Base-by-base conservation (phyloP, 83 land plant species). In the Thuja plicata region DNA sequence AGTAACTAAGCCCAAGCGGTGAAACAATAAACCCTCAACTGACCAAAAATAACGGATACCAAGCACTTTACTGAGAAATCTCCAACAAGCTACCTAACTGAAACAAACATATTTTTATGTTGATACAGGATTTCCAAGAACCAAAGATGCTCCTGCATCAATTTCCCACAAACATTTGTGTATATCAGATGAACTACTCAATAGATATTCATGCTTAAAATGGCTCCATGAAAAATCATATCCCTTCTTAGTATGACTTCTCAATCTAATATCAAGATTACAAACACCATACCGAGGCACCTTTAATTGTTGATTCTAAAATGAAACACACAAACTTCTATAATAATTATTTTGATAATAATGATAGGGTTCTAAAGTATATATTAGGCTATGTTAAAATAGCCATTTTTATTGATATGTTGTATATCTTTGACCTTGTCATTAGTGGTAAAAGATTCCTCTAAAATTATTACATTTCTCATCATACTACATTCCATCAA, bases 91-190 rank as follows among this genome's bases (percentile, higher is more conserved):
- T n/a, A n/a, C n/a, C n/a, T n/a, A n/a, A n/a, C n/a, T n/a, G n/a
- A n/a, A n/a, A n/a, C n/a, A n/a, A n/a, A n/a, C n/a, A n/a, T n/a
- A n/a, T n/a, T n/a, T n/a, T n/a, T n/a, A n/a, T n/a, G n/a, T n/a
- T n/a, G n/a, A n/a, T n/a, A n/a, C n/a, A n/a, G n/a, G n/a, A n/a
- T n/a, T n/a, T n/a, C n/a, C n/a, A n/a, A n/a, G n/a, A n/a, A n/a
- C n/a, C n/a, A n/a, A n/a, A n/a, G n/a, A n/a, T n/a, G n/a, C n/a
- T n/a, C n/a, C n/a, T 8, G 92, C 93, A 73, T 94, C 96, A 17
- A 97, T 90, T 85, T 97, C 99, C 99, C 99, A 97, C 62, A 97
- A 90, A 81, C 99, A 97, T 83, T 96, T 97, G 66, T 97, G 97
- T 52, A 96, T 93, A 93, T 97, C 99, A 88, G 97, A 96, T 48